Evolutionary conservation across 140 eudicot species (phyloP), one percentile per base, ranked within the genome.

Genomic region (Erigeron philadelphicus): DNA sequence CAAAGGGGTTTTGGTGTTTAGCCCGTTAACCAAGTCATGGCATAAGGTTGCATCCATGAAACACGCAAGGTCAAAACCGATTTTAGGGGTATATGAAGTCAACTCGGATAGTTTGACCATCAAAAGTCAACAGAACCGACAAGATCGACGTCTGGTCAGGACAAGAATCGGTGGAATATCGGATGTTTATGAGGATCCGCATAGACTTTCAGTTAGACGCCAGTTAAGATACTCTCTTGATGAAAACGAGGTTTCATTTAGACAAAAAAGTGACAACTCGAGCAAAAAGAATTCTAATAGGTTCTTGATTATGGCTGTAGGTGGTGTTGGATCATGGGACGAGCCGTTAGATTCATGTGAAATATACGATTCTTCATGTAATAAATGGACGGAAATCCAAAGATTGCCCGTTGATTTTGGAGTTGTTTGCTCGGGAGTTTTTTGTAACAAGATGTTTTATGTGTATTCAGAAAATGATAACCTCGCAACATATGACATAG

Each of bases 161-260:
- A 74, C 95, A 10, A 82, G 98, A n/a, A 57, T 78, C 11, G 90
- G 93, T 61, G 98, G 96, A 43, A 83, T 81, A 0, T 93, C 96
- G 0, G 98, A 89, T 80, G 95, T 93, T 35, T 93, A 93, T 23
- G 96, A 93, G 82, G 96, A 93, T 78, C 96, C 98, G 7, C 96
- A 86, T 72, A 79, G 96, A 72, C 85, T 91, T 41, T 91, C 97
- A 1, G 95, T 91, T 10, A 84, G 97, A 63, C 89, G 96, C 9
- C 96, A 88, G n/a, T 55, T 81, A 15, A 73, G 94, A 68, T 83
- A 81, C 73, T 67, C 88, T 15, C 63, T 62, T 35, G 95, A 84
- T 64, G 96, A 80, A 73, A 80, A 74, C 23, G 95, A 79, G 58
- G 80, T 64, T 45, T 75, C 78, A 43, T 54, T 70, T 16, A 72